Evolutionary conservation across 2,329 filamentous ascomycete genomes (phyloP).

Genomic region (Lasiodiplodia theobromae): DNA sequence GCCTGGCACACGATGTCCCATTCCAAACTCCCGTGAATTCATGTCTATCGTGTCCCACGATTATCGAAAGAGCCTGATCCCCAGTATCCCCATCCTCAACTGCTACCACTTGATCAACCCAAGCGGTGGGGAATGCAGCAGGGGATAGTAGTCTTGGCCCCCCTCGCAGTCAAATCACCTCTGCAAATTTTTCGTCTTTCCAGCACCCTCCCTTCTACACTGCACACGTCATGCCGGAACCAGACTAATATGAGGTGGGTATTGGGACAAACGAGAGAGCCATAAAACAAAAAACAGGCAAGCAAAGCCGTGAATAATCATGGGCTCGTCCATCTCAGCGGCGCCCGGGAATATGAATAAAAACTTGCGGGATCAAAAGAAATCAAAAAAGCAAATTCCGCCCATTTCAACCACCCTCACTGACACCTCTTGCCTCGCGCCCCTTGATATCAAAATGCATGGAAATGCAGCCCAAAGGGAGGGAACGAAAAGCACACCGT

Average conservation of each 20-base stretch:
- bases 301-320: slow-evolving; percentile 11
- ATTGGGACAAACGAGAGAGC: neutral
- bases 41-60: slow-evolving; percentile 26
- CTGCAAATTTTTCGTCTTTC: neutral
- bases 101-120: neutral
- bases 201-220: neutral
- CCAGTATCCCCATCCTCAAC: neutral
- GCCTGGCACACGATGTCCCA: neutral
- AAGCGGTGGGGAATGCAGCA: neutral
- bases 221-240: slow-evolving; percentile 7
- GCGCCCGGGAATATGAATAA: slow-evolving; percentile 8
- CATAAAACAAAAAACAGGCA: slow-evolving; percentile 6
- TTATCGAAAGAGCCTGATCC: slow-evolving; percentile 2
- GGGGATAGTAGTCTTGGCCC: neutral
- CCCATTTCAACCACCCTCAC: slow-evolving; percentile 16
- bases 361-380: slow-evolving; percentile 14
- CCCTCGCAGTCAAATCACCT: neutral
- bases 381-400: slow-evolving; percentile 13
- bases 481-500: slow-evolving; percentile 16
- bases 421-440: slow-evolving; percentile 5
- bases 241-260: neutral
- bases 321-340: slow-evolving; percentile 5
- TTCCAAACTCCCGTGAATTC: slow-evolving; percentile 27
- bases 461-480: slow-evolving; percentile 13
- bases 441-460: slow-evolving; percentile 25